phyloP scores from a whole-genome alignment of 176 grass and related monocot species.

The Avena insularis region DNA sequence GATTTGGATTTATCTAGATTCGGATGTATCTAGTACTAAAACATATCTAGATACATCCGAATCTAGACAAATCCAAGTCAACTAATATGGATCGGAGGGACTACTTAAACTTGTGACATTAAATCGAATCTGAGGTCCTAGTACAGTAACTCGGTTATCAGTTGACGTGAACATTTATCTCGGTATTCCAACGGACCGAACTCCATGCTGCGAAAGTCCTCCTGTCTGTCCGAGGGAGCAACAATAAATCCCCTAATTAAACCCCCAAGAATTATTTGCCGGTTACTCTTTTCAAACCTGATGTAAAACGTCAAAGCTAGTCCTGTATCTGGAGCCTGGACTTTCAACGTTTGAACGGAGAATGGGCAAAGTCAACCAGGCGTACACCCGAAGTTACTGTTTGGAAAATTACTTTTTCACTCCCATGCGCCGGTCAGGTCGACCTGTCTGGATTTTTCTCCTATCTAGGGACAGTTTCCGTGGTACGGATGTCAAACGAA shows the following conservation, averaged over 20 bases:
- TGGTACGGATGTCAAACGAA: not conserved
- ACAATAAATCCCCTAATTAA: no score
- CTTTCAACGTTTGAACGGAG: not conserved
- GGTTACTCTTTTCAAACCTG: conserved; percentile 23
- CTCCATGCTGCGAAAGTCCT: not conserved
- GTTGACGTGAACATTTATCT: no score
- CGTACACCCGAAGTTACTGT: conserved; percentile 9
- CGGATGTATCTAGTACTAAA: no score
- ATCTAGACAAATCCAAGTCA: no score
- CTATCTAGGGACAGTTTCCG: not conserved
- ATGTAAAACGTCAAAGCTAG: not conserved
- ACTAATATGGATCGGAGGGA: no score
- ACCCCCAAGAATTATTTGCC: not conserved
- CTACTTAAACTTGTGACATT: no score
- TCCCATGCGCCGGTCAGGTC: not conserved
- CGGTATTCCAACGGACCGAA: no score
- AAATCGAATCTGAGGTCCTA: no score
- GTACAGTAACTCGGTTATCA: no score
- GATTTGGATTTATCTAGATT: no score
- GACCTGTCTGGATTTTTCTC: not conserved
- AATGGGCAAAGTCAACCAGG: conserved; percentile 18
- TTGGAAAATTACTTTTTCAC: not conserved
- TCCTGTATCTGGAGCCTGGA: not conserved
- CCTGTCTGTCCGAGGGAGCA: not conserved
- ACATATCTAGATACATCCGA: no score